Evolutionary conservation across 495 filamentous ascomycete genomes (phyloP), one percentile per base, ranked within the genome.

Genomic region (Talaromyces borbonicus): DNA sequence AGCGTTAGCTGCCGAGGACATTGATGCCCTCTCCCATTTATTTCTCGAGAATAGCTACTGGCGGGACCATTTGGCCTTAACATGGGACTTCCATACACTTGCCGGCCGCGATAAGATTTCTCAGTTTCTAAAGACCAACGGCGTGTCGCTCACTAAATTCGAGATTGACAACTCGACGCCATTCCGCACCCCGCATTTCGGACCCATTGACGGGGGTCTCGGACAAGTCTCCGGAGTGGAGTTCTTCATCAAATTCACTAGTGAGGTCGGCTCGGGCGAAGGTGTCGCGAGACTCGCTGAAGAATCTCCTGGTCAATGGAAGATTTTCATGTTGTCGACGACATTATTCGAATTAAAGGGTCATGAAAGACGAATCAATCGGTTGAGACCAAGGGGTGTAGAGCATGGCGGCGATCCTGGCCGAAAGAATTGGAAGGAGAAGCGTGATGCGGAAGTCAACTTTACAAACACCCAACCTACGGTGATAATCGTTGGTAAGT

Each of bases 401-500:
- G 36, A 62, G 33, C 71, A 75, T 48, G 74, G 72, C 0, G 56
- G 47, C 4, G 41, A 55, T 6, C 20, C 56, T 2, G 69, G 56
- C 0, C 61, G 74, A 6, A 61, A 60, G 59, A 81, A 76, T 43
- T 82, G 80, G 80, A 56, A 61, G 22, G 77, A 81, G 27, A 62
- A 61, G 33, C 57, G 77, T 44, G 55, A 62, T 11, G 64, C 57
- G 6, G 70, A 79, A 43, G 35, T 48, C 9, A 63, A 75, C 9
- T 78, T 80, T 39, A 44, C 63, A 8, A 52, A 58, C 9, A 55
- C 56, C 9, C 71, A 79, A 25, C 78, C 77, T 0, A 69, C 61
- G 2, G 78, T 81, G 7, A 52, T 84, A 22, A 63, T 83, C 36
- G 65, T 83, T 47, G 77, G 79, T 73, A 57, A 46, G 68, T 59